These are phyloP conservation scores for Nicotiana knightiana DNA, from an alignment of 257 asterid genomes.

Conservation along the genomic window DNA sequence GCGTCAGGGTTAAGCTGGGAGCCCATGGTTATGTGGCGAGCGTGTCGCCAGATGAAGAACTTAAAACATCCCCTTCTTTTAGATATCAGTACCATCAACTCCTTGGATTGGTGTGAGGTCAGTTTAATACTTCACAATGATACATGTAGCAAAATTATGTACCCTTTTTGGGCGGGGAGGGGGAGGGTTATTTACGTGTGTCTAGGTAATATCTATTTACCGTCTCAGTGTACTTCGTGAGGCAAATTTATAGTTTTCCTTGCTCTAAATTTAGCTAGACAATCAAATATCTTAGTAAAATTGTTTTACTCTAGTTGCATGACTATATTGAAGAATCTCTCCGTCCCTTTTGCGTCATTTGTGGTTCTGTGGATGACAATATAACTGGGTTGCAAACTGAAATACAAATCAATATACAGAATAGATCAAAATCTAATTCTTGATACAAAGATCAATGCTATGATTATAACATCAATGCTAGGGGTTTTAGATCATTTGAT, in stretches of 20 bases:
- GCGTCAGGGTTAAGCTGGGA: constrained; percentile 86
- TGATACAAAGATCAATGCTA: too few species aligned
- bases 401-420: too few species aligned
- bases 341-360: too few species aligned
- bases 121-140: not conserved
- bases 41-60: constrained; percentile 51
- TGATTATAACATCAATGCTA: too few species aligned
- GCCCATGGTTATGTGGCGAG: constrained; percentile 98
- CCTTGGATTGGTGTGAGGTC: constrained; percentile 88
- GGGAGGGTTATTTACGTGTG: too few species aligned
- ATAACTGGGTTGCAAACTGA: too few species aligned
- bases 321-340: too few species aligned
- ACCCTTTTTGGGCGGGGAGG: too few species aligned
- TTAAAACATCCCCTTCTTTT: constrained; percentile 30
- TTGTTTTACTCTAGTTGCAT: too few species aligned
- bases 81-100: constrained; percentile 56
- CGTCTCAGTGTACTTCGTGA: not conserved
- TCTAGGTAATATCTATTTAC: not conserved
- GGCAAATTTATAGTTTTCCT: not conserved
- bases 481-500: too few species aligned
- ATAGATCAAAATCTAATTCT: too few species aligned
- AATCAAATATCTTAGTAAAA: not conserved
- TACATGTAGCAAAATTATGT: not conserved
- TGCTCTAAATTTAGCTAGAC: constrained; percentile 8
- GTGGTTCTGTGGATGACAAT: too few species aligned